Conservation (phyloP, 164 flowering plant species). For the Annona squamosa region DNA sequence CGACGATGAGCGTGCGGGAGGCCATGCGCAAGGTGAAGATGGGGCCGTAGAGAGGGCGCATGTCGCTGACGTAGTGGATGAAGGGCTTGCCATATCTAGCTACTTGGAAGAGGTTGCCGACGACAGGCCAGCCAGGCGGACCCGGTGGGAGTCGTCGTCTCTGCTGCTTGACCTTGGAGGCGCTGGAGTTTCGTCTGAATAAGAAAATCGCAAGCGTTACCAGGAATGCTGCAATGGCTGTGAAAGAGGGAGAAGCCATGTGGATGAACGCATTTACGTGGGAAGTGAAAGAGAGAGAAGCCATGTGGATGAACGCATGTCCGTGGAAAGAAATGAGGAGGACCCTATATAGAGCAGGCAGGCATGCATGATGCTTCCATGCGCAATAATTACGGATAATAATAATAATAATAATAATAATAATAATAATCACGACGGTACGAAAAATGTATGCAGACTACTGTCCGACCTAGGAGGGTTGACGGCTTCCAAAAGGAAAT, state of each 20-base stretch:
- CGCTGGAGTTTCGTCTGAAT: slow-evolving; percentile 13
- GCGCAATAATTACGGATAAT: no score
- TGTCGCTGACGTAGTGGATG: slow-evolving; percentile 47
- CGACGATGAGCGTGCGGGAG: slow-evolving; percentile 58
- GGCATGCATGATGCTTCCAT: no score
- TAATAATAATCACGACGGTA: no score
- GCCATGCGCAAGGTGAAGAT: slow-evolving; percentile 82
- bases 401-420: no score
- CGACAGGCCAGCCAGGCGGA: slow-evolving; percentile 87
- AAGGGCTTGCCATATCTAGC: slow-evolving; percentile 74
- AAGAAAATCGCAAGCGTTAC: slow-evolving; percentile 27
- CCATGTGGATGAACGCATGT: neutral
- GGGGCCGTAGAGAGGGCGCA: slow-evolving; percentile 50
- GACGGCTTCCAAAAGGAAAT: no score
- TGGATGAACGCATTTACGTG: neutral
- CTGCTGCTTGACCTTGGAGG: slow-evolving; percentile 14
- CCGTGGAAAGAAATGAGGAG: neutral
- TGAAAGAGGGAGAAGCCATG: slow-evolving; percentile 20
- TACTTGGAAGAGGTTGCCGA: slow-evolving; percentile 86
- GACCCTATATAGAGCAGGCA: neutral
- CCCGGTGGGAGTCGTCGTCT: slow-evolving; percentile 68
- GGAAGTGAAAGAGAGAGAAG: neutral
- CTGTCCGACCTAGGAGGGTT: no score
- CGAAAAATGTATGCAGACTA: no score
- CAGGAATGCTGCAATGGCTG: slow-evolving; percentile 29